A percentile compares a stretch with the other conserved stretches of the same genome.
phyloP scores from a whole-genome alignment of 441 rosid species.

The Syzygium malaccense region DNA sequence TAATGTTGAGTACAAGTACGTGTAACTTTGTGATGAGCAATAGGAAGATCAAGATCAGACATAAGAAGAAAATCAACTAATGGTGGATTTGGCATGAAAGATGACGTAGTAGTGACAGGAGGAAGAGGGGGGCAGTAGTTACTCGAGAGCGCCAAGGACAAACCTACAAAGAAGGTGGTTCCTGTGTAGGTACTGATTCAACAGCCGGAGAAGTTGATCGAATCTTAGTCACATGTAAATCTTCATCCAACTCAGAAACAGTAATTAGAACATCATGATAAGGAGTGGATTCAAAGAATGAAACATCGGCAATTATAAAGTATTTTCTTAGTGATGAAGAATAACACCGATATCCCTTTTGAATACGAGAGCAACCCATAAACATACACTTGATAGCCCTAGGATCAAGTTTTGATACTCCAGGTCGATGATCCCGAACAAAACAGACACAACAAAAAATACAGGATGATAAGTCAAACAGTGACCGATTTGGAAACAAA shows the following conservation, averaged over 20 bases:
- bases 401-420: background rate
- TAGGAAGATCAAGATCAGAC: background rate
- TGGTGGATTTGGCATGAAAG: background rate
- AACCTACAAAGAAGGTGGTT: background rate
- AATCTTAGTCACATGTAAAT: background rate
- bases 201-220: fast-evolving
- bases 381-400: background rate
- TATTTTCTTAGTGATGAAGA: background rate
- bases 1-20: background rate
- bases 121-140: background rate
- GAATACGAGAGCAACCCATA: background rate
- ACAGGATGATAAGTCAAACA: background rate
- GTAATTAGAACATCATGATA: background rate
- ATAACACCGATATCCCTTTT: background rate
- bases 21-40: background rate
- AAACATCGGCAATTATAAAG: background rate
- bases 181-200: background rate
- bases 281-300: background rate
- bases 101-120: background rate
- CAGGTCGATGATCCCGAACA: background rate
- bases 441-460: background rate
- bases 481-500: background rate
- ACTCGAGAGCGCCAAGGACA: background rate
- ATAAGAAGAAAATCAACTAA: background rate
- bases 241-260: background rate